phyloP scores from a whole-genome alignment of 805 yeast genomes.

The Ogataea pignaliae region DNA sequence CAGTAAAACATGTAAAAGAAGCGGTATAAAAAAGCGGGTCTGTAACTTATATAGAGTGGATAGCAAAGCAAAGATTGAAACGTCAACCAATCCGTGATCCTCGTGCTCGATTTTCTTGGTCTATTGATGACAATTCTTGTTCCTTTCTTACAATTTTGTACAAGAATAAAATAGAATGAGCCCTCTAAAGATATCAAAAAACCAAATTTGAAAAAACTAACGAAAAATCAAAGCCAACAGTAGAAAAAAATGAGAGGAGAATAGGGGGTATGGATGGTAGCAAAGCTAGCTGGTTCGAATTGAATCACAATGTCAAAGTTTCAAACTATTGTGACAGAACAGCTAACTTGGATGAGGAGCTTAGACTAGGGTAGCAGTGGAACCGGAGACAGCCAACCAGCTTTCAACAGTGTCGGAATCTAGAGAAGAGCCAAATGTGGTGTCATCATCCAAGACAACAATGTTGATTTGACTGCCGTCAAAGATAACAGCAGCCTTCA shows the following conservation, averaged over 20 bases:
- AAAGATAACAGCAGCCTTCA: slow-evolving; percentile 91
- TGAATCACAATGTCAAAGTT: too few species aligned
- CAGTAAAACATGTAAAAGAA: too few species aligned
- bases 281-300: too few species aligned
- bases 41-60: too few species aligned
- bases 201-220: background rate
- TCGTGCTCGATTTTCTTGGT: too few species aligned
- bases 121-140: too few species aligned
- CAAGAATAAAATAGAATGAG: background rate
- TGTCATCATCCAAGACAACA: slow-evolving; percentile 50
- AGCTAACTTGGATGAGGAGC: background rate
- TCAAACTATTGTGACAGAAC: too few species aligned
- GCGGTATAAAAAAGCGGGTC: too few species aligned
- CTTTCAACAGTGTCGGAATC: slow-evolving; percentile 48
- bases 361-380: slow-evolving; percentile 32
- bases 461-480: slow-evolving; percentile 52
- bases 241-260: background rate
- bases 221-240: background rate
- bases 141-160: too few species aligned
- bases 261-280: too few species aligned
- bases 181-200: background rate
- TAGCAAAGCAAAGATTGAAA: too few species aligned
- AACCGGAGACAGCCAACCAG: slow-evolving; percentile 56
- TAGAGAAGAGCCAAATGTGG: slow-evolving; percentile 50
- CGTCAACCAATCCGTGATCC: too few species aligned